Evolutionary conservation across 2,329 filamentous ascomycete species (phyloP).

Genomic region (Cyclaneusma minus): DNA sequence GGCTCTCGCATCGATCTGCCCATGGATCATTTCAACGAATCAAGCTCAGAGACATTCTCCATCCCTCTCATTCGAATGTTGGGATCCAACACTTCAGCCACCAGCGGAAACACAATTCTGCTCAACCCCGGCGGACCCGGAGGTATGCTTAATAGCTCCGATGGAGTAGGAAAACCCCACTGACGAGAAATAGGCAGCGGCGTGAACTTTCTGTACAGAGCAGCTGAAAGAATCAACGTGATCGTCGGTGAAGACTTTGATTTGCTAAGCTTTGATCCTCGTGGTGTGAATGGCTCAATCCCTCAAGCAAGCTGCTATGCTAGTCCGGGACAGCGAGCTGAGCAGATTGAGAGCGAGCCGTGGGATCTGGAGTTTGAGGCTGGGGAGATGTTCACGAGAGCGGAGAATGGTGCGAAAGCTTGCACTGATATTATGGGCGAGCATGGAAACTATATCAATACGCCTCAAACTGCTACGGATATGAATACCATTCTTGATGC

Average conservation of each 20-base stretch:
- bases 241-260: slow-evolving; percentile 28
- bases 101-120: slow-evolving; percentile 21
- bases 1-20: slow-evolving; percentile 28
- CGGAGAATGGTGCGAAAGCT: slow-evolving; percentile 23
- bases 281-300: slow-evolving; percentile 24
- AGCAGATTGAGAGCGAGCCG: slow-evolving; percentile 16
- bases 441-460: slow-evolving; percentile 28
- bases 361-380: slow-evolving; percentile 8
- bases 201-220: slow-evolving; percentile 19
- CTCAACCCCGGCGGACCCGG: slow-evolving; percentile 34
- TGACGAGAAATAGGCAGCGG: slow-evolving; percentile 22
- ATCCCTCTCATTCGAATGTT: slow-evolving; percentile 29
- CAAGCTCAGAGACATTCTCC: slow-evolving; percentile 23
- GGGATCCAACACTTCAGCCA: slow-evolving; percentile 22
- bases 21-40: slow-evolving; percentile 27
- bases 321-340: slow-evolving; percentile 17
- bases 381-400: slow-evolving; percentile 24
- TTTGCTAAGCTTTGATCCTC: slow-evolving; percentile 30
- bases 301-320: slow-evolving; percentile 25
- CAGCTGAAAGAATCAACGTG: slow-evolving; percentile 20
- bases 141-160: slow-evolving; percentile 11
- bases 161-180: no score
- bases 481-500: slow-evolving; percentile 33
- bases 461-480: slow-evolving; percentile 32
- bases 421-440: slow-evolving; percentile 29